A percentile compares a stretch with the other conserved stretches of the same genome.
These are phyloP conservation scores for Nicotiana obtusifolia DNA, from an alignment of 257 asterid species.

Conservation along the genomic window DNA sequence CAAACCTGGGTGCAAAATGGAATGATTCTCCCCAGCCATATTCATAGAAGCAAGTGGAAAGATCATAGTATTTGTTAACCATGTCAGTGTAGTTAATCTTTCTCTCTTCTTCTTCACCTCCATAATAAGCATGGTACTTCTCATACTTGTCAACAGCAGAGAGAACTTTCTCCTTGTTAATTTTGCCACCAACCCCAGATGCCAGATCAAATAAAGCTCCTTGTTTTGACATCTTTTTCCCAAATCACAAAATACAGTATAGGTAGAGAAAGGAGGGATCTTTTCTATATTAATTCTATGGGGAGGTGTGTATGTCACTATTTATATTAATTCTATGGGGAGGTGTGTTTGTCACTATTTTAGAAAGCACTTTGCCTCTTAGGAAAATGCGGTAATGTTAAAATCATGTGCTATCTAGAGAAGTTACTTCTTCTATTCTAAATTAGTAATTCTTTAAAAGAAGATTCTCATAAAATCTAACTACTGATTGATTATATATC, in stretches of 20 bases:
- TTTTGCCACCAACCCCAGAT: conserved; percentile 84
- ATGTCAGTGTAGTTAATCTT: conserved; percentile 85
- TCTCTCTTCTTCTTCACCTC: conserved; percentile 91
- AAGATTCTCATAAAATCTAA: too few relatives aligned
- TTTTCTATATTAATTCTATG: too few relatives aligned
- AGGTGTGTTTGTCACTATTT: too few relatives aligned
- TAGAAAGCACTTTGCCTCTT: too few relatives aligned
- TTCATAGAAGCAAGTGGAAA: conserved; percentile 95
- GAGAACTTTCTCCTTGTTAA: conserved; percentile 64
- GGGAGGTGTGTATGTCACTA: too few relatives aligned
- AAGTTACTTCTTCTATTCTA: too few relatives aligned
- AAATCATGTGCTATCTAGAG: too few relatives aligned
- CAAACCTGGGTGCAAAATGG: conserved; percentile 95
- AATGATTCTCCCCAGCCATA: conserved; percentile 99
- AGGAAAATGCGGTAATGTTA: too few relatives aligned
- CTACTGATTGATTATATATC: too few relatives aligned
- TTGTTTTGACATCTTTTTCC: conserved; percentile 54
- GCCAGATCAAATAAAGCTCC: conserved; percentile 80
- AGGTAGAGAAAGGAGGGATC: too few relatives aligned
- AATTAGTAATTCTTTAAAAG: too few relatives aligned
- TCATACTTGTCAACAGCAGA: conserved; percentile 94
- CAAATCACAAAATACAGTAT: conserved; percentile 22
- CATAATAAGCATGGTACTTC: conserved; percentile 86
- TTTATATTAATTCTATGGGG: too few relatives aligned
- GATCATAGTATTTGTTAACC: conserved; percentile 98